Conservation (phyloP, 257 asterid genomes). For the Sherardia arvensis region DNA sequence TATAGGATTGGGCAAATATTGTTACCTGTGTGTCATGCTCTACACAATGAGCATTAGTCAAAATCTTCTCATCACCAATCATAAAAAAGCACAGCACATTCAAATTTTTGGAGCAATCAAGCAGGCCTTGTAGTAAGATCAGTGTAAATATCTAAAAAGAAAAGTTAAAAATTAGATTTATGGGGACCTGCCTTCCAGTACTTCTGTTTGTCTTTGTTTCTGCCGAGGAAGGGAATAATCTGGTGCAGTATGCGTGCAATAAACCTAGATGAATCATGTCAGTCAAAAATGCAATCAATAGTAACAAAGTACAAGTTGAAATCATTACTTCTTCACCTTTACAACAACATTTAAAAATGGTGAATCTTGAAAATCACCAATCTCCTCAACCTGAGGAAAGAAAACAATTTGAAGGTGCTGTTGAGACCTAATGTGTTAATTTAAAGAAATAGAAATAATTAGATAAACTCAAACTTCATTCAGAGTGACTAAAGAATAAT, state of each 20-base stretch:
- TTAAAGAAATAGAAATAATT: not conserved
- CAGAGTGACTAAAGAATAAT: not conserved
- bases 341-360: too few relatives aligned
- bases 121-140: not conserved
- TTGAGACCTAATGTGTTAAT: not conserved
- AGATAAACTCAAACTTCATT: not conserved
- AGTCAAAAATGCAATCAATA: not conserved
- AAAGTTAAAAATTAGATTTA: conserved; percentile 7
- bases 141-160: not conserved
- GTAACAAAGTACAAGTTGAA: not conserved
- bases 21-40: too few relatives aligned
- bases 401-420: not conserved
- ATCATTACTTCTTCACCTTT: conserved; percentile 37
- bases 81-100: conserved; percentile 74
- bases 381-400: conserved; percentile 47
- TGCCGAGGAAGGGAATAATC: conserved; percentile 97
- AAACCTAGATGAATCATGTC: conserved; percentile 34
- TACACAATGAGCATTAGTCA: too few relatives aligned
- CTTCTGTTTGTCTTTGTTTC: conserved; percentile 74
- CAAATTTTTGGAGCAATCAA: conserved; percentile 12
- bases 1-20: too few relatives aligned
- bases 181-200: conserved; percentile 79
- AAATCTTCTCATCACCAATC: conserved; percentile 82
- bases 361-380: too few relatives aligned
- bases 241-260: conserved; percentile 89